Conservation (phyloP, 371 early-diverging fungal species). For the Fennellomyces sp. region DNA sequence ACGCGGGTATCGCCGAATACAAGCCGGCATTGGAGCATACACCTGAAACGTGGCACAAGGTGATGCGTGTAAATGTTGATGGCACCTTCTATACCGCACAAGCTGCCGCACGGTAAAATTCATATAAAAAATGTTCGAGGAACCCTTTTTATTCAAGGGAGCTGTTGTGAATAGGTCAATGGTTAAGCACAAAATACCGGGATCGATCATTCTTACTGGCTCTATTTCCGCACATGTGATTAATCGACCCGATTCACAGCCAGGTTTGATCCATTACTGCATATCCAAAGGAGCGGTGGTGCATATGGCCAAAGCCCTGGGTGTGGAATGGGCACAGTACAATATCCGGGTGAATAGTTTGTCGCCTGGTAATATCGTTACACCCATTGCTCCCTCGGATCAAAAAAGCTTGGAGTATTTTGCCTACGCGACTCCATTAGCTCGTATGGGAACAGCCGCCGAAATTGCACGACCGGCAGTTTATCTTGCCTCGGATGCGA, state of each 20-base stretch:
- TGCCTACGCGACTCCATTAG: constrained; percentile 19
- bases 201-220: constrained; percentile 25
- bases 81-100: constrained; percentile 34
- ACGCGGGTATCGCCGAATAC: constrained; percentile 30
- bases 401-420: constrained; percentile 14
- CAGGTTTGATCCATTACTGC: constrained; percentile 25
- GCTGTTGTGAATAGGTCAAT: constrained; percentile 11
- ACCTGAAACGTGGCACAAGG: constrained; percentile 25
- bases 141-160: background rate
- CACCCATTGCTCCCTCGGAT: constrained; percentile 27
- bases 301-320: constrained; percentile 28
- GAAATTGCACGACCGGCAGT: constrained; percentile 28
- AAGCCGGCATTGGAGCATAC: constrained; percentile 23
- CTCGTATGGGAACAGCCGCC: constrained; percentile 23
- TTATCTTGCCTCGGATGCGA: constrained; percentile 30
- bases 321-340: constrained; percentile 24
- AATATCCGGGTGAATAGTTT: constrained; percentile 29
- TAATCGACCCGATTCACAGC: constrained; percentile 27
- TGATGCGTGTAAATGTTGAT: constrained; percentile 29
- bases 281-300: constrained; percentile 25
- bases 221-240: constrained; percentile 28
- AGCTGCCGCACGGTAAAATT: constrained; percentile 28
- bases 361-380: constrained; percentile 30
- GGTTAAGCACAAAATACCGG: constrained; percentile 19
- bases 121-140: background rate